Evolutionary conservation across 192 early-diverging fungal genomes (phyloP).

Genomic region (Phlyctochytrium planicorne): DNA sequence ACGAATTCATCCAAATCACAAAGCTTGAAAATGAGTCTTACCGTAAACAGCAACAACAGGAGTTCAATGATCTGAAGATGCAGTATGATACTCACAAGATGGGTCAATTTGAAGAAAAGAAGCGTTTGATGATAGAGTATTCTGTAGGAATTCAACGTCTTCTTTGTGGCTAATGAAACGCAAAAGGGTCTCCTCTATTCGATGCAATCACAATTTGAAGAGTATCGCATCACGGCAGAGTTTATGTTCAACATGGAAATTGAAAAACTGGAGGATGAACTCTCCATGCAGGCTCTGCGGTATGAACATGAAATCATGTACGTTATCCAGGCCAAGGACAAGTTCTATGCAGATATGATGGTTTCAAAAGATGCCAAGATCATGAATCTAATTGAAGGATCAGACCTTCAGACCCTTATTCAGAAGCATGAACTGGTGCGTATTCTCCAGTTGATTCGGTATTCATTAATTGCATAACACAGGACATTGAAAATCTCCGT

Average conservation of each 20-base stretch:
- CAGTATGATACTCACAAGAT: constrained; percentile 49
- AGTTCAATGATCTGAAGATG: constrained; percentile 46
- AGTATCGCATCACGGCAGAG: constrained; percentile 55
- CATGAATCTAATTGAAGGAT: constrained; percentile 62
- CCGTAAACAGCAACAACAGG: constrained; percentile 37
- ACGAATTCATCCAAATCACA: constrained; percentile 59
- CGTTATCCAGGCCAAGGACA: constrained; percentile 65
- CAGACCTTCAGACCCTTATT: constrained; percentile 58
- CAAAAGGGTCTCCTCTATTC: constrained; percentile 45
- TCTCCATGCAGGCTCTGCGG: constrained; percentile 47
- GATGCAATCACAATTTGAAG: constrained; percentile 63
- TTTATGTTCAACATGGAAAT: constrained; percentile 57
- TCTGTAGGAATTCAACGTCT: constrained; percentile 22
- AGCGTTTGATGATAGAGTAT: constrained; percentile 51
- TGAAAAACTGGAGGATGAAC: constrained; percentile 59
- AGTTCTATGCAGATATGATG: constrained; percentile 67
- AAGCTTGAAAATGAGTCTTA: constrained; percentile 59
- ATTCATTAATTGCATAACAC: constrained; percentile 1
- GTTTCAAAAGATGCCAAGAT: constrained; percentile 67
- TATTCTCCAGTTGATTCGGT: constrained; percentile 1
- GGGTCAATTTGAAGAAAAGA: constrained; percentile 56
- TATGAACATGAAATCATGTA: constrained; percentile 67
- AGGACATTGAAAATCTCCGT: constrained; percentile 61
- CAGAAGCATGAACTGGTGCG: constrained; percentile 62
- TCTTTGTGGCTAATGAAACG: neutral